phyloP scores from a whole-genome alignment of 1,139 yeast genomes.

The Saccharomycopsis hybrid region DNA sequence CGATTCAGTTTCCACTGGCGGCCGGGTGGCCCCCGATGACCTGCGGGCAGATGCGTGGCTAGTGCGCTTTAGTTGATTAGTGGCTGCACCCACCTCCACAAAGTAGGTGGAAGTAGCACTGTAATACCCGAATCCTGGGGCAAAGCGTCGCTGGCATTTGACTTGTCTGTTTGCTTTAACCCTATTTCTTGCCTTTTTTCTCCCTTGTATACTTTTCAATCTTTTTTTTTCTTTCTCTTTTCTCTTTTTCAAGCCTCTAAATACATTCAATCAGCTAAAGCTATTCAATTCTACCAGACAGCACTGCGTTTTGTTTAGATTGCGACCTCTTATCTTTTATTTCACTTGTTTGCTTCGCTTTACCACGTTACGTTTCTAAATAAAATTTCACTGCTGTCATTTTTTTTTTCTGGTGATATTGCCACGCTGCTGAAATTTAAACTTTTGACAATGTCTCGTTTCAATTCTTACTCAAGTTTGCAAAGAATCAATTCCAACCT shows the following conservation, averaged over 20 bases:
- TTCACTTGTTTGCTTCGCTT: not conserved
- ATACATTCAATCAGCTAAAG: not conserved
- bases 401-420: too few relatives aligned
- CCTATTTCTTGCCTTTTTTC: not conserved
- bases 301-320: not conserved
- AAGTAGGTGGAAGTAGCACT: too few relatives aligned
- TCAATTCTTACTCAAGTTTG: constrained; percentile 14
- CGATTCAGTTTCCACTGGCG: too few relatives aligned
- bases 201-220: not conserved
- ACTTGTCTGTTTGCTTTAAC: not conserved
- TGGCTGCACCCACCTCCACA: too few relatives aligned
- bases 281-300: not conserved
- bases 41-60: too few relatives aligned
- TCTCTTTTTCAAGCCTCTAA: not conserved
- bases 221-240: not conserved
- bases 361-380: too few relatives aligned
- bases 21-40: too few relatives aligned
- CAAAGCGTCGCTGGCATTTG: too few relatives aligned
- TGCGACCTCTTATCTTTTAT: not conserved
- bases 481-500: constrained; percentile 6
- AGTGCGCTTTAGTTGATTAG: too few relatives aligned
- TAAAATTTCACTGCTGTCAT: too few relatives aligned
- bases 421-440: too few relatives aligned
- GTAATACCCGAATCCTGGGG: too few relatives aligned
- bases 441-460: constrained; percentile 9